Conservation (phyloP, 1,284 basidiomycete species). For the Puccinia sorghi region DNA sequence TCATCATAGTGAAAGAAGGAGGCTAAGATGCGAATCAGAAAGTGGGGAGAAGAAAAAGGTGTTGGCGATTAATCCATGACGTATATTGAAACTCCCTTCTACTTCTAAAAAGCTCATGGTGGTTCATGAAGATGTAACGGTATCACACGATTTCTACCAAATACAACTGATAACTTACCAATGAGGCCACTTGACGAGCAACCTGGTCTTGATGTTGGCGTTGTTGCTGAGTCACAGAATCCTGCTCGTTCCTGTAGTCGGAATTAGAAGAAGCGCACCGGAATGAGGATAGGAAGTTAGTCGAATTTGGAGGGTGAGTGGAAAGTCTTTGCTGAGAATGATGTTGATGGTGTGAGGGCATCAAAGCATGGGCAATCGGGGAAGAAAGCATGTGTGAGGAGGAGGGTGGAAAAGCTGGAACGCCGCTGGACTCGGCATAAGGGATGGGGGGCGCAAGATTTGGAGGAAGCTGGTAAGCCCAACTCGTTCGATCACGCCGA, state of each 20-base stretch:
- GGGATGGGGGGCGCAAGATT: constrained; percentile 40
- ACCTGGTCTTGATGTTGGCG: constrained; percentile 28
- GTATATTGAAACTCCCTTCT: not conserved
- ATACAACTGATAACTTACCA: constrained; percentile 35
- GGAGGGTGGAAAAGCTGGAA: constrained; percentile 35
- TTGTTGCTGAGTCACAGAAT: constrained; percentile 8
- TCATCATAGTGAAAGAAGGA: constrained; percentile 47
- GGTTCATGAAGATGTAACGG: not conserved
- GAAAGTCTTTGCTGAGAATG: constrained; percentile 22
- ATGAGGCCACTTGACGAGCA: constrained; percentile 26
- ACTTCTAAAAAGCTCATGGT: not conserved
- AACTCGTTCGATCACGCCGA: constrained; percentile 50
- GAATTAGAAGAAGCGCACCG: constrained; percentile 8
- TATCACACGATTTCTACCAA: not conserved
- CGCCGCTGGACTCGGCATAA: constrained; percentile 45
- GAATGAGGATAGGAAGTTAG: constrained; percentile 16
- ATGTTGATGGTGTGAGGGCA: constrained; percentile 23
- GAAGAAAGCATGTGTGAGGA: constrained; percentile 42
- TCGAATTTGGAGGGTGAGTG: constrained; percentile 10
- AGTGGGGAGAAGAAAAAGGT: constrained; percentile 6
- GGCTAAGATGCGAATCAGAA: constrained; percentile 17
- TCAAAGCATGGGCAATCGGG: constrained; percentile 28
- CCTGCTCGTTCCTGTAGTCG: constrained; percentile 15
- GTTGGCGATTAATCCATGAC: not conserved
- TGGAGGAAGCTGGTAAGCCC: constrained; percentile 37